Evolutionary conservation across 257 asterid genomes (phyloP).

Genomic region (Solanum paucissectum): DNA sequence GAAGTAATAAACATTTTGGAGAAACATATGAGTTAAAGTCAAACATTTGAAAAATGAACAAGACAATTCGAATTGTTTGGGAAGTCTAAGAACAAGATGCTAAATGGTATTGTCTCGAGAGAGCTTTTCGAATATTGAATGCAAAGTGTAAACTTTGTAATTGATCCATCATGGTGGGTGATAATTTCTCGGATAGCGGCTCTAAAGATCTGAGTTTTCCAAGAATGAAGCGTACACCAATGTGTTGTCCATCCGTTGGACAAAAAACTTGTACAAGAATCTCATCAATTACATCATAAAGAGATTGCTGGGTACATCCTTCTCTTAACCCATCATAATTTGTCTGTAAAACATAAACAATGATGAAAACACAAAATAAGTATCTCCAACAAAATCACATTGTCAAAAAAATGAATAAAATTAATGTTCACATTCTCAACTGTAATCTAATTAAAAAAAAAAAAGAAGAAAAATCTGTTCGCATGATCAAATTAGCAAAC

Average conservation of each 20-base stretch:
- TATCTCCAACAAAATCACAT: too few relatives aligned
- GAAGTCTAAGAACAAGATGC: background rate
- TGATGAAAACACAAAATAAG: background rate
- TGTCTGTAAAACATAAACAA: background rate
- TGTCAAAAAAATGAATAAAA: too few relatives aligned
- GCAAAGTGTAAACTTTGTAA: background rate
- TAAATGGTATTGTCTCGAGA: background rate
- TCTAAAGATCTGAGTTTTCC: background rate
- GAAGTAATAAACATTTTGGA: background rate
- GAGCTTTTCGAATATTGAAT: background rate
- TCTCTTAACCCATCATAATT: background rate
- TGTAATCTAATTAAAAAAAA: too few relatives aligned
- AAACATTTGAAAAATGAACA: background rate
- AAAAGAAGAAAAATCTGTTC: too few relatives aligned
- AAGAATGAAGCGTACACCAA: background rate
- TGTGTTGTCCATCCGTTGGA: too few relatives aligned
- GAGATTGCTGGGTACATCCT: background rate
- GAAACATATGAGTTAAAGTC: background rate
- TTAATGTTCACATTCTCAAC: too few relatives aligned
- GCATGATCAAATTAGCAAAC: too few relatives aligned
- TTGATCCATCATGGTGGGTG: background rate
- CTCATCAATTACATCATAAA: background rate
- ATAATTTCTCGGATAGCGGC: background rate
- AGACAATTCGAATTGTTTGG: background rate
- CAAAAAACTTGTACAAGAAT: background rate